Conservation (phyloP, 1,284 basidiomycete species). For the Ceratobasidium theobromae region DNA sequence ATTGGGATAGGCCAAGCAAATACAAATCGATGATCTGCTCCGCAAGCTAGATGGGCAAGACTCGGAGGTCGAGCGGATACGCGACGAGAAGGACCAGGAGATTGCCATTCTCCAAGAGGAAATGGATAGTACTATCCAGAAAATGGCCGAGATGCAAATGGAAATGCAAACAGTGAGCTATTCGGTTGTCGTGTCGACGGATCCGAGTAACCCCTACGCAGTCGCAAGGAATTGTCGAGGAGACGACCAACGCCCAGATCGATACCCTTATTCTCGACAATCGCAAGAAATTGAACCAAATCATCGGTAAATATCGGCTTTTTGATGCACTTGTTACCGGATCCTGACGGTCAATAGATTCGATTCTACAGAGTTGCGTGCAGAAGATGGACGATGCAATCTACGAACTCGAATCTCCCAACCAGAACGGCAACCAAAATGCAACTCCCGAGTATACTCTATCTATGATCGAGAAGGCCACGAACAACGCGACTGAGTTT, state of each 20-base stretch:
- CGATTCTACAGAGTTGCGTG: slow-evolving; percentile 94
- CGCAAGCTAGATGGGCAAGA: slow-evolving; percentile 73
- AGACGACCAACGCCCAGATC: slow-evolving; percentile 92
- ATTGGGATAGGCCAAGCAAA: slow-evolving; percentile 74
- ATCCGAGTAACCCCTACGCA: slow-evolving; percentile 41
- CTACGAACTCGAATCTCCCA: slow-evolving; percentile 95
- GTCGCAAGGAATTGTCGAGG: slow-evolving; percentile 82
- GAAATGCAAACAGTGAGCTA: slow-evolving; percentile 54
- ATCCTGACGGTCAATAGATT: slow-evolving; percentile 58
- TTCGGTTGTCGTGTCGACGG: not conserved
- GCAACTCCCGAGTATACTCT: slow-evolving; percentile 98
- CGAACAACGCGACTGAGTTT: slow-evolving; percentile 93
- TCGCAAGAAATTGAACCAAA: slow-evolving; percentile 96
- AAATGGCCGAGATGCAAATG: slow-evolving; percentile 78
- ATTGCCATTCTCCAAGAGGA: slow-evolving; percentile 94
- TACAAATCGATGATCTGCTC: slow-evolving; percentile 90
- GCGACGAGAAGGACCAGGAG: slow-evolving; percentile 97
- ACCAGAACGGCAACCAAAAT: slow-evolving; percentile 89
- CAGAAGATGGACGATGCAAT: slow-evolving; percentile 97
- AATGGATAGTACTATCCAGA: slow-evolving; percentile 91
- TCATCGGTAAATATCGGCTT: slow-evolving; percentile 68
- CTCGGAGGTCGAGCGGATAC: slow-evolving; percentile 73
- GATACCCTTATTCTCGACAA: slow-evolving; percentile 97
- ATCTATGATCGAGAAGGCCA: slow-evolving; percentile 97
- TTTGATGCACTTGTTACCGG: slow-evolving; percentile 7